Conservation (phyloP, 306 rosid species). For the Prunus kanzakura region DNA sequence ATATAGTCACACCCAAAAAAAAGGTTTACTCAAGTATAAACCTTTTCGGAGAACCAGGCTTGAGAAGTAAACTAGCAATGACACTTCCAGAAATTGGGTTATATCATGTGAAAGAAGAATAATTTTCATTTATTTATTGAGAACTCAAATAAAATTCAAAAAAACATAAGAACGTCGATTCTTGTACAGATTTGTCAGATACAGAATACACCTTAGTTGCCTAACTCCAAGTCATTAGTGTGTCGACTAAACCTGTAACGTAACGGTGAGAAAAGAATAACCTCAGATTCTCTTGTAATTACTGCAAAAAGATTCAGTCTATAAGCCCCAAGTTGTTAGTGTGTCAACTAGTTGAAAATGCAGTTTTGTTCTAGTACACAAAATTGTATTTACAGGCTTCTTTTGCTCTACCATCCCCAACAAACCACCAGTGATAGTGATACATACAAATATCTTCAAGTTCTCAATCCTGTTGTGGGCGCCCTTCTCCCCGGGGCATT, state of each 20-base stretch:
- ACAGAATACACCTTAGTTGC: not conserved
- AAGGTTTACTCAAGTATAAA: constrained; percentile 13
- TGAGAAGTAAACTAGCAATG: constrained; percentile 52
- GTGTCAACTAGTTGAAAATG: not conserved
- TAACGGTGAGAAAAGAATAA: not conserved
- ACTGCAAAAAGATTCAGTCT: not conserved
- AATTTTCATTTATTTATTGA: no score
- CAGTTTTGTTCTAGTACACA: constrained; percentile 2
- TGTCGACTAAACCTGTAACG: not conserved
- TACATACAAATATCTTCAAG: constrained; percentile 9
- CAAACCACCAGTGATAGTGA: not conserved
- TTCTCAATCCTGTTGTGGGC: constrained; percentile 19
- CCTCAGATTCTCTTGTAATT: not conserved
- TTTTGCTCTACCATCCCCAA: not conserved
- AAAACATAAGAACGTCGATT: not conserved
- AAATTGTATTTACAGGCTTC: constrained; percentile 25
- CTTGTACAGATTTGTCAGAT: not conserved
- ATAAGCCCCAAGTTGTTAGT: not conserved
- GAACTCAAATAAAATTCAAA: no score
- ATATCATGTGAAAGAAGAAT: not conserved
- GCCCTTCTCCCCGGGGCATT: constrained; percentile 72
- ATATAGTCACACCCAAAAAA: not conserved
- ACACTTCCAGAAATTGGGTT: constrained; percentile 67
- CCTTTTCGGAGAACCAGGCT: constrained; percentile 75
- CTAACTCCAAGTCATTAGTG: not conserved